Evolutionary conservation across 1,284 basidiomycete species (phyloP).

Genomic region (Boletus semigastroideus): DNA sequence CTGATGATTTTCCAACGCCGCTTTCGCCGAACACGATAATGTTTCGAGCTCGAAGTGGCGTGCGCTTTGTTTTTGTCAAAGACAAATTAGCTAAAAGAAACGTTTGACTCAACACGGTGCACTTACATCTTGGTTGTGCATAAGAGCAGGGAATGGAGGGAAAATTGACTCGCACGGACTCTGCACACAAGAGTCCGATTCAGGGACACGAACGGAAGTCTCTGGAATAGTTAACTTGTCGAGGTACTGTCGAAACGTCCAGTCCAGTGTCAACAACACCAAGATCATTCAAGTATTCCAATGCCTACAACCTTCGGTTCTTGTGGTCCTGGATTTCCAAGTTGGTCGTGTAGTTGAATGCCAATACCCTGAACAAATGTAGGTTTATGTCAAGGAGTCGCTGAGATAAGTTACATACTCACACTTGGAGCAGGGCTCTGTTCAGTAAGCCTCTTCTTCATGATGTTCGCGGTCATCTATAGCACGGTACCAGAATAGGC

Average conservation of each 20-base stretch:
- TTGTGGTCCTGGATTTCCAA: neutral
- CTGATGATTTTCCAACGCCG: conserved; percentile 34
- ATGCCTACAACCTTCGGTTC: conserved; percentile 5
- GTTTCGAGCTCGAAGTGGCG: conserved; percentile 18
- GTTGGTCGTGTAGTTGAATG: conserved; percentile 4
- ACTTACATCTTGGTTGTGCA: conserved; percentile 14
- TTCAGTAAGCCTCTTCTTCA: neutral
- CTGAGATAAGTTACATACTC: neutral
- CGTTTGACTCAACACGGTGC: neutral
- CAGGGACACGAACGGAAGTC: neutral
- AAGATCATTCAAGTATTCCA: neutral
- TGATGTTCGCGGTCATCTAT: conserved; percentile 4
- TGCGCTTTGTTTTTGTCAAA: conserved; percentile 11
- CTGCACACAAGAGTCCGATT: conserved; percentile 5
- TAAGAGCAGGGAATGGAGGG: conserved; percentile 3
- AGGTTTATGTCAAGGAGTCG: conserved; percentile 4
- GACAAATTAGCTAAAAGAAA: neutral
- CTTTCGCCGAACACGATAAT: conserved; percentile 32
- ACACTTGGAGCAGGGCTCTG: conserved; percentile 10
- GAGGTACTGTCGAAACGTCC: conserved; percentile 10
- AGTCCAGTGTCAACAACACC: conserved; percentile 8
- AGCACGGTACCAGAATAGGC: no score
- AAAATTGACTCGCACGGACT: conserved; percentile 12
- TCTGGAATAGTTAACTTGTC: conserved; percentile 16
- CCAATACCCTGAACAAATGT: conserved; percentile 2